Evolutionary conservation across 805 yeast genomes (phyloP), one percentile per base, ranked within the genome.

Genomic region (Pichia occidentalis): DNA sequence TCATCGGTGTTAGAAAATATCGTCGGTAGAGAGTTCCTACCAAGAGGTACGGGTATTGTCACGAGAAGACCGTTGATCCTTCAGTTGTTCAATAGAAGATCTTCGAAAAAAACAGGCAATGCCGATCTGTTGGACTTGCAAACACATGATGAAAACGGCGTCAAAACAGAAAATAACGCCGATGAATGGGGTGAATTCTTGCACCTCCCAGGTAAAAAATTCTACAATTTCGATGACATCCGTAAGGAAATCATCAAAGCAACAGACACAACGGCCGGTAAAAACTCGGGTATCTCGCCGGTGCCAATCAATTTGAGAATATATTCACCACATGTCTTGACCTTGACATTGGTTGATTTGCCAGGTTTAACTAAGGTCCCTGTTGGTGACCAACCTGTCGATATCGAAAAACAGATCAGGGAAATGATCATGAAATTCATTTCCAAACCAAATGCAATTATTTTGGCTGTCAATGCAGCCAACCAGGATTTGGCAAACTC

Each of bases 351-450:
- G 52, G 97, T 92, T 28, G 98, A 92, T 65, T 73, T 92, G 54
- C 98, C 98, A 8, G 98, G 98, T 44, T 74, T 92, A 54, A 92
- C 98, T 28, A 92, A 92, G 60, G 98, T 92, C 26, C 98, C 98
- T 4, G 96, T 92, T 39, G 98, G 98, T 34, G 98, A 92, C 64
- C 98, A 92, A 64, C 98, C 98, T 39, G 82, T 84, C 53, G 98
- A 92, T 61, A 92, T 92, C 49, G 98, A 92, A 66, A 77, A 73
- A 48, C 97, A 86, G 64, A 92, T 92, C 54, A 80, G 87, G 56
- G 95, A 87, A 47, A 81, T 92, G 86, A 70, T 92, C 33, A 71
- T 92, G 72, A 88, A 87, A 62, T 92, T 82, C 58, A 88, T 92
- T 48, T 81, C 95, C 20, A 87, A 87, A 54, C 97, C 97, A 41